Evolutionary conservation across 2,329 filamentous ascomycete genomes (phyloP).

Genomic region (Colletotrichum sublineola): DNA sequence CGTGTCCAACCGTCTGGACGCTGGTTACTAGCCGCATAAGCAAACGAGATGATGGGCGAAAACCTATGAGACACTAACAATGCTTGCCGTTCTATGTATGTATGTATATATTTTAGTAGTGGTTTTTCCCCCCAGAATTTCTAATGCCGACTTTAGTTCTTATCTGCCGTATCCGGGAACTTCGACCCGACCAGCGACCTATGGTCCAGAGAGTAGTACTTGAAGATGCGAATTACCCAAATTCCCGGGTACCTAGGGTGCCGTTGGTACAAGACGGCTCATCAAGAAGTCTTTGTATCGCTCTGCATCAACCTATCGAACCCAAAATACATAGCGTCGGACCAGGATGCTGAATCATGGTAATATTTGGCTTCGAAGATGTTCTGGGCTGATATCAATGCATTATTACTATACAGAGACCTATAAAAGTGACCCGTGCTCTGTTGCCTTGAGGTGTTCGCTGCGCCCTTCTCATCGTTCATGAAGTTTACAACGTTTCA

Average conservation of each 20-base stretch:
- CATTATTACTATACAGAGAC: background rate
- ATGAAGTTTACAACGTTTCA: conserved; percentile 53
- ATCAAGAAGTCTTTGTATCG: conserved; percentile 67
- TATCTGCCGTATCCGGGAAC: conserved; percentile 63
- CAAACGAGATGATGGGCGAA: background rate
- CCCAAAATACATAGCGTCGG: conserved; percentile 45
- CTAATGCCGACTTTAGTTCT: conserved; percentile 47
- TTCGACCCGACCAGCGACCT: conserved; percentile 49
- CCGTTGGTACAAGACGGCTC: conserved; percentile 63
- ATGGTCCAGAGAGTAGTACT: conserved; percentile 53
- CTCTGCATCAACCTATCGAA: conserved; percentile 26
- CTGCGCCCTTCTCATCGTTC: conserved; percentile 18
- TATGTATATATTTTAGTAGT: no score
- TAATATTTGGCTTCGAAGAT: conserved; percentile 41
- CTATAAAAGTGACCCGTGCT: conserved; percentile 50
- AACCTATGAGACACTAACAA: conserved; percentile 43
- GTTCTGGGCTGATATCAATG: conserved; percentile 15
- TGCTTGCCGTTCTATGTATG: conserved; percentile 47
- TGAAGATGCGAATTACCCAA: conserved; percentile 55
- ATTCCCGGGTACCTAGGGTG: conserved; percentile 47
- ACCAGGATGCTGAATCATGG: conserved; percentile 45
- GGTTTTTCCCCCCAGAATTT: background rate
- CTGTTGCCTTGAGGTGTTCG: conserved; percentile 24
- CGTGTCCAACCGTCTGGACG: conserved; percentile 67
- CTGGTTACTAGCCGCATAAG: background rate